Evolutionary conservation across 2,329 filamentous ascomycete genomes (phyloP), one percentile per base, ranked within the genome.

Genomic region (Metarhizium humberi): DNA sequence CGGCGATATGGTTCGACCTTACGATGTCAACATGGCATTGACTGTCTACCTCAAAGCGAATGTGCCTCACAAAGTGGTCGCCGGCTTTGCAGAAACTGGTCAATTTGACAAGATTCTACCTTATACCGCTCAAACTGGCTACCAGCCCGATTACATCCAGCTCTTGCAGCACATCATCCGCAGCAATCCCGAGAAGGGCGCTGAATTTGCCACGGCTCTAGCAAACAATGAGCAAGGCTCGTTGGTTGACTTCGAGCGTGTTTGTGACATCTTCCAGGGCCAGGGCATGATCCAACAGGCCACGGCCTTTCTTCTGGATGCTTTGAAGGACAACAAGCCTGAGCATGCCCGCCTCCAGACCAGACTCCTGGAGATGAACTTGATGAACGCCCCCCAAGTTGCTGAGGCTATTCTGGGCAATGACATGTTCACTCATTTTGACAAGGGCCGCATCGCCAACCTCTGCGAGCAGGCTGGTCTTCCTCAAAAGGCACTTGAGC

Each of bases 231-330:
- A 95, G 67, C 84, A 86, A 57, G 92, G 90, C 30, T 86, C 92
- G 29, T 76, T 96, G 57, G 86, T 99, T 61, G 94, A 97, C 64
- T 84, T 97, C 56, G 90, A 96, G 68, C 90, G 92, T 50, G 92
- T 96, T 29, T 90, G 96, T 51, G 94, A 99, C 70, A 91, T 99
- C 57, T 99, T 99, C 85, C 88, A 96, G 73, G 92, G 92, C 10
- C 94, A 99, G 72, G 92, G 91, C 66, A 94, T 97, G 91, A 83
- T 97, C 51, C 95, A 97, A 70, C 91, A 96, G 72, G 92, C 92
- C 7, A 99, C 95, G 3, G 92, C 92, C n/a, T 99, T 99, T 81
- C 76, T 99, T 52, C 82, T 99, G 30, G 94, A 99, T 73, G 92
- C 92, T 2, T 81, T 99, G 38, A 94, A 96, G 71, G 90, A 94